phyloP scores from a whole-genome alignment of 2,329 filamentous ascomycete species.

The Cladosporium sp. region DNA sequence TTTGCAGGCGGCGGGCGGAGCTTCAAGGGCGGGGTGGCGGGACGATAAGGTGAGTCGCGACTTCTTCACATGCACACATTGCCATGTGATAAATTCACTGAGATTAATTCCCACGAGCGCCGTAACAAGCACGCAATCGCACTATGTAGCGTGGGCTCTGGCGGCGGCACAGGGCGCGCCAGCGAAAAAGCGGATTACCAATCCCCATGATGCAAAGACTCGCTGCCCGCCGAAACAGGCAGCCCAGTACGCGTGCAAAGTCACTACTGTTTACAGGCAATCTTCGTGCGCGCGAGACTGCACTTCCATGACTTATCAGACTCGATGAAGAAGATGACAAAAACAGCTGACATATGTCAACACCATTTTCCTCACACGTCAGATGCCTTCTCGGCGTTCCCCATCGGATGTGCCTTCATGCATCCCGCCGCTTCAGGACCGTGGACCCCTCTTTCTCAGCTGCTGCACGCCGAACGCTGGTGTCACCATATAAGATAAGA shows the following conservation, averaged over 20 bases:
- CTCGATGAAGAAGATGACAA: neutral
- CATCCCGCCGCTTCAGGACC: neutral
- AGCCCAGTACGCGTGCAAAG: neutral
- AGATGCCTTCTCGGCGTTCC: neutral
- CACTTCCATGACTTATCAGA: conserved; percentile 3
- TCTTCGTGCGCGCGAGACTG: neutral
- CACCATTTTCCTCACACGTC: neutral
- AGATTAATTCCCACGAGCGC: neutral
- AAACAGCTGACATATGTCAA: neutral
- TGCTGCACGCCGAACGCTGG: too few relatives aligned
- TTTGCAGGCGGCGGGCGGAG: neutral
- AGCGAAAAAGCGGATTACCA: conserved; percentile 14
- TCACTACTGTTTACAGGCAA: neutral
- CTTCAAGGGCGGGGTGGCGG: conserved; percentile 3
- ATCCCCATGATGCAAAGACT: conserved; percentile 13
- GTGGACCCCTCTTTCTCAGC: conserved; percentile 1
- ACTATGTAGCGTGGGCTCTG: conserved; percentile 1
- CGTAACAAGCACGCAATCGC: conserved; percentile 11
- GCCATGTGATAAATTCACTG: neutral
- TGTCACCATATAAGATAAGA: neutral
- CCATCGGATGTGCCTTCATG: neutral
- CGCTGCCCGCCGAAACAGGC: neutral
- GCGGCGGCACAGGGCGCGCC: conserved; percentile 6
- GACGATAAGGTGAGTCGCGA: neutral
- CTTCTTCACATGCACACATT: conserved; percentile 7